A percentile compares a stretch with the other conserved stretches of the same genome.
phyloP scores from a whole-genome alignment of 73 alveolate species.

The Paramecium biaurelia region DNA sequence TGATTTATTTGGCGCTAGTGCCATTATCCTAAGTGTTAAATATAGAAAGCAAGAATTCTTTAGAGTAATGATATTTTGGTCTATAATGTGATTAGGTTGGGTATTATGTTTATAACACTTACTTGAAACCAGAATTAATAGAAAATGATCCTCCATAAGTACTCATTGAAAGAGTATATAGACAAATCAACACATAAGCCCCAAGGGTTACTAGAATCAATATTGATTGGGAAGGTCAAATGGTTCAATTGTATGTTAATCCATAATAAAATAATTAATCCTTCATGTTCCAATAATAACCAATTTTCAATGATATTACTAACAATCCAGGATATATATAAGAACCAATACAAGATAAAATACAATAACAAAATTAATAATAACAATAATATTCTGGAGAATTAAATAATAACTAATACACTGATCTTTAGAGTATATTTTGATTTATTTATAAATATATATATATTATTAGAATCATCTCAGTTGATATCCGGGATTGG shows the following conservation, averaged over 20 bases:
- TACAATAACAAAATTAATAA: conserved; percentile 45
- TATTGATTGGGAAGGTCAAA: conserved; percentile 82
- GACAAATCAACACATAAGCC: conserved; percentile 85
- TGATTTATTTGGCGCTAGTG: conserved; percentile 95
- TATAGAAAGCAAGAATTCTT: conserved; percentile 94
- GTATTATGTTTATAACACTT: conserved; percentile 92
- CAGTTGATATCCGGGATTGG: too few relatives aligned
- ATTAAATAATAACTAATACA: background rate
- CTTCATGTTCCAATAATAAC: conserved; percentile 24
- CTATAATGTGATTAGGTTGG: conserved; percentile 67
- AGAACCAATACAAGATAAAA: background rate
- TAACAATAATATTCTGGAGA: conserved; percentile 27
- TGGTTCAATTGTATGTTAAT: background rate
- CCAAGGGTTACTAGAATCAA: conserved; percentile 96
- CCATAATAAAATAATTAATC: background rate
- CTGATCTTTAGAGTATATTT: background rate
- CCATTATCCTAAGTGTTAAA: conserved; percentile 89
- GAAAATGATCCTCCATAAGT: conserved; percentile 91
- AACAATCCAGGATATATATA: background rate
- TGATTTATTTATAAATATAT: background rate
- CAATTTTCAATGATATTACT: background rate
- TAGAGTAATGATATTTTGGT: conserved; percentile 67
- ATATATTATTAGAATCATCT: background rate
- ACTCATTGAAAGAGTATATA: conserved; percentile 73
- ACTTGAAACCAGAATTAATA: conserved; percentile 88